Conservation (phyloP, 2,329 filamentous ascomycete genomes). For the Calonectria ilicicola region DNA sequence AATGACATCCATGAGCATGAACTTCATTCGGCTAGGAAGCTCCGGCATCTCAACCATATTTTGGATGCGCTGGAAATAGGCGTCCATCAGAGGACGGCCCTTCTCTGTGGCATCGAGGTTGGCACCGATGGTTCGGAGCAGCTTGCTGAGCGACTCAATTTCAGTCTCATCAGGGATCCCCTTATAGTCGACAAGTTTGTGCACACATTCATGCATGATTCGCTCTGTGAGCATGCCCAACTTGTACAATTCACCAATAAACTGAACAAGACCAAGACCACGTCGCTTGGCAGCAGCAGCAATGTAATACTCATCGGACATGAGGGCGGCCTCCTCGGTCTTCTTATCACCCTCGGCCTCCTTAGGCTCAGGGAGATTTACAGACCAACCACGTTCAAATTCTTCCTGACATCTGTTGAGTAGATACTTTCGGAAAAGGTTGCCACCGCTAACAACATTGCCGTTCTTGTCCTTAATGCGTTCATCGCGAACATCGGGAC, state of each 20-base stretch:
- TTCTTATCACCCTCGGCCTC: constrained; percentile 73
- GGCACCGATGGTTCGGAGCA: constrained; percentile 89
- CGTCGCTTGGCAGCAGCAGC: constrained; percentile 95
- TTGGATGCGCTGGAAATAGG: constrained; percentile 92
- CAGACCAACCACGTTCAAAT: constrained; percentile 97
- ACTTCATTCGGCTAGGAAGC: constrained; percentile 87
- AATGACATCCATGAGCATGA: constrained; percentile 96
- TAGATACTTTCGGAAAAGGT: constrained; percentile 97
- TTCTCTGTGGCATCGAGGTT: constrained; percentile 88
- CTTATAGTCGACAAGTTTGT: constrained; percentile 96
- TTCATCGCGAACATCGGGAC: constrained; percentile 93
- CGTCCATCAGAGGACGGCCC: constrained; percentile 88
- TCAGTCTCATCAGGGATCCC: constrained; percentile 94
- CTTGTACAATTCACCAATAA: constrained; percentile 99
- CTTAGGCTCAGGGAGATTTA: constrained; percentile 82
- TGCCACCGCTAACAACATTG: constrained; percentile 90
- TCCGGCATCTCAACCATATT: constrained; percentile 83
- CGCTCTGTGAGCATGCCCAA: constrained; percentile 97
- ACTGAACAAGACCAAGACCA: constrained; percentile 97
- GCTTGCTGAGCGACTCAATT: constrained; percentile 93
- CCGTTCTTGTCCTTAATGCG: constrained; percentile 92
- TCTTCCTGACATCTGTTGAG: constrained; percentile 99
- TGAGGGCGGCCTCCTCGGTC: constrained; percentile 79
- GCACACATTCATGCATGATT: constrained; percentile 99
- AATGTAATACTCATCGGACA: constrained; percentile 97